A percentile compares a stretch with the other conserved stretches of the same genome.
Conservation (phyloP, 2,329 filamentous ascomycete species). For the Lojkania enalia region DNA sequence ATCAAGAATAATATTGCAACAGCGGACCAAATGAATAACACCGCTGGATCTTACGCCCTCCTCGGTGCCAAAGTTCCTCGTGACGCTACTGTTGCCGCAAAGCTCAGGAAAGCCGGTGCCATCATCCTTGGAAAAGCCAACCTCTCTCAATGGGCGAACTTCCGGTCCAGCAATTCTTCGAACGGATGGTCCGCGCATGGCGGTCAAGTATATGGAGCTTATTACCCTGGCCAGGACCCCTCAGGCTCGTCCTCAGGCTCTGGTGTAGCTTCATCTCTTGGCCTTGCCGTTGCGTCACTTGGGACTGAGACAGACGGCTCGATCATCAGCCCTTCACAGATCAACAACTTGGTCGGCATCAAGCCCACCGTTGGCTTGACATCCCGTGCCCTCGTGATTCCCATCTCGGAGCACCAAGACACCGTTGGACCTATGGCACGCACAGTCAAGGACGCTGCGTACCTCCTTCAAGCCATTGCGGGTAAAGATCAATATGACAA, state of each 20-base stretch:
- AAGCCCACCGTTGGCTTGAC: conserved; percentile 65
- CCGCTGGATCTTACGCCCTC: conserved; percentile 66
- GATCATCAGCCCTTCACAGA: conserved; percentile 60
- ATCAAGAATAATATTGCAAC: conserved; percentile 72
- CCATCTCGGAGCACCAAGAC: conserved; percentile 62
- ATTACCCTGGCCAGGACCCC: conserved; percentile 64
- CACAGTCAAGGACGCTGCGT: conserved; percentile 62
- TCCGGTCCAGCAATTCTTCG: conserved; percentile 58
- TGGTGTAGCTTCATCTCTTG: conserved; percentile 62
- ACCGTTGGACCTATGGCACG: conserved; percentile 62
- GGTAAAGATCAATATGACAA: conserved; percentile 59
- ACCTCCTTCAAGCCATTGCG: conserved; percentile 62
- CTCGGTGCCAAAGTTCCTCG: conserved; percentile 59
- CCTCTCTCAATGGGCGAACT: conserved; percentile 68
- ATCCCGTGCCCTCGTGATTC: conserved; percentile 65
- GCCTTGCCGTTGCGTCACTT: conserved; percentile 61
- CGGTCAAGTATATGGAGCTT: conserved; percentile 65
- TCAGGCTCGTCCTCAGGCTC: conserved; percentile 65
- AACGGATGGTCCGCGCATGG: conserved; percentile 68
- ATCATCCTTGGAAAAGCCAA: conserved; percentile 70
- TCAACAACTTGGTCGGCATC: conserved; percentile 68
- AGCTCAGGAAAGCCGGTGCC: conserved; percentile 63
- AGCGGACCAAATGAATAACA: conserved; percentile 64
- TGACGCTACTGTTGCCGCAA: conserved; percentile 63
- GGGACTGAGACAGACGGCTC: conserved; percentile 68